A percentile compares a stretch with the other conserved stretches of the same genome.
phyloP scores from a whole-genome alignment of 2,329 filamentous ascomycete genomes.

The Claviceps pazoutovae region DNA sequence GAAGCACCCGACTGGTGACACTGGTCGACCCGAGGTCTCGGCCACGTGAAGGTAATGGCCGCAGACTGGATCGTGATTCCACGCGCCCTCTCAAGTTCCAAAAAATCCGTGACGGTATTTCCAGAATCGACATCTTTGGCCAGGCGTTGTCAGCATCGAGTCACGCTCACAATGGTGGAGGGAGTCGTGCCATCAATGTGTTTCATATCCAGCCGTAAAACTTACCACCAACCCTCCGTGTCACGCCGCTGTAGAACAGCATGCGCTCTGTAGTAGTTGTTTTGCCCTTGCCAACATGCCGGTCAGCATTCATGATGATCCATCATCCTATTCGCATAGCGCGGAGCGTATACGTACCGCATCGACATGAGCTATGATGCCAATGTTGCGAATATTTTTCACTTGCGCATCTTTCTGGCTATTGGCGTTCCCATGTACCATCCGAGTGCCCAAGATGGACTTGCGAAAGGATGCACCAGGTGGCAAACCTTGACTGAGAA shows the following conservation, averaged over 20 bases:
- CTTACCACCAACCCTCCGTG: conserved; percentile 63
- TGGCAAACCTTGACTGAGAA: not conserved
- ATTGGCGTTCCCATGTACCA: conserved; percentile 5
- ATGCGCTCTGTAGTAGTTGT: conserved; percentile 98
- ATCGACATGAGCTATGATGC: conserved; percentile 97
- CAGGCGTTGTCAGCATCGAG: not conserved
- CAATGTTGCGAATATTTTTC: conserved; percentile 72
- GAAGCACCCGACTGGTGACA: conserved; percentile 17
- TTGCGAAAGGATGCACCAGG: not conserved
- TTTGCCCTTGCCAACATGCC: conserved; percentile 47
- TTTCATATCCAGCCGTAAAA: conserved; percentile 1
- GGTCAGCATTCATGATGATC: conserved; percentile 3
- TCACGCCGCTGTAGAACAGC: conserved; percentile 92
- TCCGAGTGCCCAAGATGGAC: not conserved
- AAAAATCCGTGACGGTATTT: conserved; percentile 92
- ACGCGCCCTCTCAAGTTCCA: conserved; percentile 79
- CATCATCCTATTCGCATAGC: not conserved
- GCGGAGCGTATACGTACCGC: conserved; percentile 36
- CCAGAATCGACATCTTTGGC: conserved; percentile 75
- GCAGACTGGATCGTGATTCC: conserved; percentile 98
- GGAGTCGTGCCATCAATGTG: not conserved
- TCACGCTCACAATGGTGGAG: not conserved
- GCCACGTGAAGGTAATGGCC: conserved; percentile 92
- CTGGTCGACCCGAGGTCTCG: conserved; percentile 35
- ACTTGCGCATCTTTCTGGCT: conserved; percentile 14